phyloP scores from a whole-genome alignment of 2,329 filamentous ascomycete genomes.

The Daldinia eschscholtzii region DNA sequence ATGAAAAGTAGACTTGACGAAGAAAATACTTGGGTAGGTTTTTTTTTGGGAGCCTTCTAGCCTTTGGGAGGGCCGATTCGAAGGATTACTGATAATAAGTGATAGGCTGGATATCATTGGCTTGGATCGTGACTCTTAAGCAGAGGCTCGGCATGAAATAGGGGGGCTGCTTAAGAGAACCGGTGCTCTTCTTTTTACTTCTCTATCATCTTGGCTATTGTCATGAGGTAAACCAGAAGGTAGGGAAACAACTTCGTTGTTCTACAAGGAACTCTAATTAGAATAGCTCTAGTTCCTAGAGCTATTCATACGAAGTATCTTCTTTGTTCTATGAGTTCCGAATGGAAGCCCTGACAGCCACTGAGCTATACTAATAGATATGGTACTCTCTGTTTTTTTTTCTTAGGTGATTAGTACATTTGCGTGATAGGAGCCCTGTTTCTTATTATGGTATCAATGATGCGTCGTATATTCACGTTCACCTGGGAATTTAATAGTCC shows the following conservation, averaged over 20 bases:
- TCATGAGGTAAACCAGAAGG: neutral
- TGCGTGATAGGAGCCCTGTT: neutral
- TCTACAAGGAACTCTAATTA: too few species aligned
- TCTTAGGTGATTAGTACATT: neutral
- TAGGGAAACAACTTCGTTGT: too few species aligned
- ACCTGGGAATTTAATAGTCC: neutral
- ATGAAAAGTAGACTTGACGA: too few species aligned
- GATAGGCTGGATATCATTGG: neutral
- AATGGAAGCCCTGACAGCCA: too few species aligned
- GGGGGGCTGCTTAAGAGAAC: neutral
- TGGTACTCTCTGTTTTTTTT: neutral
- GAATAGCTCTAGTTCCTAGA: too few species aligned
- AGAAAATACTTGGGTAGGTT: too few species aligned
- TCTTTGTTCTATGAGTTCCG: too few species aligned
- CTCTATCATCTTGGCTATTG: neutral
- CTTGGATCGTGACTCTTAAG: neutral
- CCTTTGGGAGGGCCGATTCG: neutral
- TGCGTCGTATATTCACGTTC: neutral
- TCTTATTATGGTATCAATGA: neutral
- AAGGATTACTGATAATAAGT: neutral
- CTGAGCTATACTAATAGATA: neutral
- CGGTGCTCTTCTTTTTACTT: neutral
- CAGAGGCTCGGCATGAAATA: neutral
- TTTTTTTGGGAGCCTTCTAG: neutral
- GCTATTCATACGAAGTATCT: too few species aligned